Base-by-base conservation (phyloP, 2,329 filamentous ascomycete species). In the Verruconis gallopava region DNA sequence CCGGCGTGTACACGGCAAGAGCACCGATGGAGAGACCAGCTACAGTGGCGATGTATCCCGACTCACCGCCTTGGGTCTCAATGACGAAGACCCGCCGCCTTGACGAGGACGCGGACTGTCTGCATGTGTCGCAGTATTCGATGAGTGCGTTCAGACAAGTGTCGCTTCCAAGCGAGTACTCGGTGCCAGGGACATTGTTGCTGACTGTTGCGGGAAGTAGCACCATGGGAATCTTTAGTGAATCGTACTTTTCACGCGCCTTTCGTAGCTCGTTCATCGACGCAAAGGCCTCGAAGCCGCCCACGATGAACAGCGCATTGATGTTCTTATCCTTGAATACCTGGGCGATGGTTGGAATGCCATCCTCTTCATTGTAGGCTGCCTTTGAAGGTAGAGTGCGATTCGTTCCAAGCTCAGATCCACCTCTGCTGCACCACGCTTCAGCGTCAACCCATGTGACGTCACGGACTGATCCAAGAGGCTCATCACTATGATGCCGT, bases 331-430 rank as follows among this genome's bases (percentile, higher is more conserved):
- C 70, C 57, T 83, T 77, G 58, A 98, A 85, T 49, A 89, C 79
- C 52, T 77, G 75, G 22, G 89, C 88, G 19, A 91, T 83, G 36
- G 73, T 75, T 51, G 83, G 79, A 62, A 95, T 80, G 51, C 93
- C 88, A 54, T 94, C 88, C 51, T 93, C 88, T 54, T 93, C 88
- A n/a, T 30, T n/a, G n/a, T 30, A 30, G n/a, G 25, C 25, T 9
- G 25, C 25, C n/a, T 30, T 9, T 15, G 75, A 77, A 4, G 91
- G 91, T 21, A 96, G 75, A 55, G 86, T 86, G 53, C 91, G 83
- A 69, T 98, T 98, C 19, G 89, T 98, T 51, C 91, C 91, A 54
- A 98, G 96, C 60, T 98, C 91, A 2, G 88, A 96, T 47, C 91
- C 91, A 57, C 91, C 91, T 64, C 86, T 89, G 64, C 86, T 94